phyloP scores from a whole-genome alignment of 2,329 filamentous ascomycete genomes.

The Monascus ruber region DNA sequence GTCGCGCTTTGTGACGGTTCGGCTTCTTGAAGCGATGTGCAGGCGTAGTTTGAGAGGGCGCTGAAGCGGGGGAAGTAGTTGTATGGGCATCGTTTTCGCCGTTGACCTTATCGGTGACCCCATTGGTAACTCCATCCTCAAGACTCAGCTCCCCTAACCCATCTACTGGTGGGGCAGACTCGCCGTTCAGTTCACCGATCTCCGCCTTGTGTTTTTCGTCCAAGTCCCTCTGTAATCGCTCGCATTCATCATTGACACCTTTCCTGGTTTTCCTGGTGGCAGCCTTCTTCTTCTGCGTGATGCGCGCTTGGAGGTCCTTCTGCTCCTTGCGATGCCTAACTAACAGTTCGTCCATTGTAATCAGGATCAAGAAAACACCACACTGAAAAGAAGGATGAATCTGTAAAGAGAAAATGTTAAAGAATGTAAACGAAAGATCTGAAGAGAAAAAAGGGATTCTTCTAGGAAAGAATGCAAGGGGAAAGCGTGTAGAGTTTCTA shows the following conservation, averaged over 20 bases:
- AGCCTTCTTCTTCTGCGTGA: conserved; percentile 94
- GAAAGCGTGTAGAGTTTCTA: neutral
- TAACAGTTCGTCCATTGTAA: conserved; percentile 61
- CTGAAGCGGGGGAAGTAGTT: conserved; percentile 5
- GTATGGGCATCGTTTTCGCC: conserved; percentile 4
- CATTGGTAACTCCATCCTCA: conserved; percentile 12
- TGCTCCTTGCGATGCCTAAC: conserved; percentile 78
- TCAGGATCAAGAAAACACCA: no score
- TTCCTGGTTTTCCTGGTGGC: conserved; percentile 72
- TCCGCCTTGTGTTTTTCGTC: conserved; percentile 44
- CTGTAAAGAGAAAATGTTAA: no score
- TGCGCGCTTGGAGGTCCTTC: conserved; percentile 69
- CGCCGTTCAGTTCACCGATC: conserved; percentile 34
- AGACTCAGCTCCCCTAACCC: conserved; percentile 23
- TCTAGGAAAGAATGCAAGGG: conserved; percentile 1
- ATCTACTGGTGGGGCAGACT: conserved; percentile 12
- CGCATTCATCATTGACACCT: conserved; percentile 57
- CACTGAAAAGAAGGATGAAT: no score
- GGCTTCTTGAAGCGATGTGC: conserved; percentile 51
- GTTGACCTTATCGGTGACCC: conserved; percentile 3
- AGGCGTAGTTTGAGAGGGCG: neutral
- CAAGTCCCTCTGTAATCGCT: conserved; percentile 44
- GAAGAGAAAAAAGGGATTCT: no score
- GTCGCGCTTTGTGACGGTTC: conserved; percentile 81
- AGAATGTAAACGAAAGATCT: no score